Evolutionary conservation across 495 filamentous ascomycete genomes (phyloP).

Genomic region (Aspergillus nidulans): DNA sequence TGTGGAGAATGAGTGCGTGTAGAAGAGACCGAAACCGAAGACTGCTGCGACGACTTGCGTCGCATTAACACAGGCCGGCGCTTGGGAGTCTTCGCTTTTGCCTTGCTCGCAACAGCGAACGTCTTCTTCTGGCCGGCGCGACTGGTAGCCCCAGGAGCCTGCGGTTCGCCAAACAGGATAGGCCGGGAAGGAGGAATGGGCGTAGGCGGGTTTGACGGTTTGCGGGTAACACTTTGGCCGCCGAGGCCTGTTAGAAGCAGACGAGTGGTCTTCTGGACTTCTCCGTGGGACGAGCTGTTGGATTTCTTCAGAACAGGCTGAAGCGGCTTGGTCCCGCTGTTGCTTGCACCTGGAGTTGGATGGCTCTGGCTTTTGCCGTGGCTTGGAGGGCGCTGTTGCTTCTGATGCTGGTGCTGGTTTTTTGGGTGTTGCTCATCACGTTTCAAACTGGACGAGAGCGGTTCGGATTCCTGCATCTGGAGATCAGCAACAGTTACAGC

Average conservation of each 20-base stretch:
- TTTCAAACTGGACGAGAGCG: background rate
- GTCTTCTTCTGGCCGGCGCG: constrained; percentile 29
- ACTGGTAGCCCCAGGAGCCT: background rate
- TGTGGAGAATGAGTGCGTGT: constrained; percentile 18
- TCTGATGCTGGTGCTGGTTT: no score
- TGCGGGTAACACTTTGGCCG: constrained; percentile 30
- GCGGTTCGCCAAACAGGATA: constrained; percentile 6
- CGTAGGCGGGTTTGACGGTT: constrained; percentile 30
- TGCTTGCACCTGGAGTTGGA: background rate
- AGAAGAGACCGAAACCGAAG: constrained; percentile 5
- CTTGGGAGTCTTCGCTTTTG: constrained; percentile 26
- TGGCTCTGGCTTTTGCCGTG: background rate
- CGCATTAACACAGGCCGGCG: constrained; percentile 40
- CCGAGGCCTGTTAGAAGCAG: constrained; percentile 25
- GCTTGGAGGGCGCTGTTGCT: constrained; percentile 2
- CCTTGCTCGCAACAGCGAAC: constrained; percentile 28
- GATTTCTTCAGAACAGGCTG: constrained; percentile 40
- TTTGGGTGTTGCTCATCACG: background rate
- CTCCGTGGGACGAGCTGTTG: constrained; percentile 17
- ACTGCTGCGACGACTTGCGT: constrained; percentile 39
- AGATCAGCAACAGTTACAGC: background rate
- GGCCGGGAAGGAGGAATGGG: constrained; percentile 17
- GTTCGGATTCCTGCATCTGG: constrained; percentile 4
- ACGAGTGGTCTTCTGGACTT: constrained; percentile 33
- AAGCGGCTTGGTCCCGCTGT: constrained; percentile 16